A percentile compares a stretch with the other conserved stretches of the same genome.
These are phyloP conservation scores for Geosmithia flava DNA, from an alignment of 2,329 filamentous ascomycete genomes.

Conservation along the genomic window DNA sequence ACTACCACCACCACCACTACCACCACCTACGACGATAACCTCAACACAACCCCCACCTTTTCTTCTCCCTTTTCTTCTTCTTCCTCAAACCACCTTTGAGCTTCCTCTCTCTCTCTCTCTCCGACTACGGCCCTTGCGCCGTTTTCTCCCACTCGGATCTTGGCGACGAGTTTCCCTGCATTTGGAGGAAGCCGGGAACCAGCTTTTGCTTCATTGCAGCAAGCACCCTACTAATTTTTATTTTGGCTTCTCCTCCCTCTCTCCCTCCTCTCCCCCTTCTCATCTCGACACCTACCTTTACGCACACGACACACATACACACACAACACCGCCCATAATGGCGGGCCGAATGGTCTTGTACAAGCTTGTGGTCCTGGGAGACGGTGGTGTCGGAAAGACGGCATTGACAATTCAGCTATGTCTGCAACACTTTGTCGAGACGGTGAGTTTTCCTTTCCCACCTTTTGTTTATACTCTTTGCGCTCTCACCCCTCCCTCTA, in stretches of 20 bases:
- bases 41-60: background rate
- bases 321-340: conserved; percentile 38
- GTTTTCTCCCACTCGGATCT: background rate
- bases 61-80: background rate
- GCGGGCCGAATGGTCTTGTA: conserved; percentile 91
- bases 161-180: too few species aligned
- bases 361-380: conserved; percentile 89
- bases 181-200: too few species aligned
- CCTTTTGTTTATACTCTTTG: background rate
- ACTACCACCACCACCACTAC: too few species aligned
- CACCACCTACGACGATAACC: too few species aligned
- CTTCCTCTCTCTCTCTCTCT: background rate
- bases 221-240: too few species aligned
- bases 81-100: background rate
- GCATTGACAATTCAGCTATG: conserved; percentile 94
- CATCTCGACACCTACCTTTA: too few species aligned
- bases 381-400: conserved; percentile 90
- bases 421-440: conserved; percentile 96
- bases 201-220: too few species aligned
- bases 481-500: background rate
- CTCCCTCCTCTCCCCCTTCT: too few species aligned
- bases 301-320: background rate
- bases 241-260: too few species aligned
- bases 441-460: conserved; percentile 35
- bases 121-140: too few species aligned